These are phyloP conservation scores for Mytilinidion resinicola DNA, from an alignment of 495 filamentous ascomycete genomes.

Conservation along the genomic window DNA sequence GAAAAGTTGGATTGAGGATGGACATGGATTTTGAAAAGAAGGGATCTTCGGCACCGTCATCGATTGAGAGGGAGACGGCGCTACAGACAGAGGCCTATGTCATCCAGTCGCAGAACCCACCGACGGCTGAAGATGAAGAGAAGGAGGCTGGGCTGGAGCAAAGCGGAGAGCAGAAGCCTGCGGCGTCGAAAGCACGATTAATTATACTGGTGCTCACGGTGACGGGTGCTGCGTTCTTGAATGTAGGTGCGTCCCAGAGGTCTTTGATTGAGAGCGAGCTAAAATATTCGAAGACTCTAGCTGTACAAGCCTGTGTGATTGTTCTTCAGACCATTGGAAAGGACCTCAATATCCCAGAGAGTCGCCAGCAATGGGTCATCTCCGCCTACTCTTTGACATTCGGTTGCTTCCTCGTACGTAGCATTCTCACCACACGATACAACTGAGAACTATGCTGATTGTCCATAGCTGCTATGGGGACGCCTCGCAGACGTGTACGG, in stretches of 20 bases:
- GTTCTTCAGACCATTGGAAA: constrained; percentile 53
- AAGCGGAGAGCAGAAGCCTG: neutral
- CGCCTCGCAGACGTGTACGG: constrained; percentile 36
- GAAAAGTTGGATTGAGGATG: neutral
- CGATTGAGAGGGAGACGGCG: neutral
- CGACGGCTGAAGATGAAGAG: constrained; percentile 1
- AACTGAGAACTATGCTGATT: neutral
- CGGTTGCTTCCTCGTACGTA: constrained; percentile 34
- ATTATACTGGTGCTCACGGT: constrained; percentile 26
- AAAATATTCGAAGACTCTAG: constrained; percentile 43
- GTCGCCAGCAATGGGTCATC: constrained; percentile 56
- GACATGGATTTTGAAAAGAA: neutral
- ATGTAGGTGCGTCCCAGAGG: constrained; percentile 8
- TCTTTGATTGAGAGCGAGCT: neutral
- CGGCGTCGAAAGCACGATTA: constrained; percentile 22
- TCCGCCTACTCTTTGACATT: constrained; percentile 47
- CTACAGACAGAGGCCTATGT: constrained; percentile 1
- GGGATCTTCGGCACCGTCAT: neutral
- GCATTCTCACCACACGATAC: no score
- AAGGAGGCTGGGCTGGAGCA: neutral
- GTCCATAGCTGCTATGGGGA: constrained; percentile 30
- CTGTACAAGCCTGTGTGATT: constrained; percentile 54
- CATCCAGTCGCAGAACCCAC: constrained; percentile 5
- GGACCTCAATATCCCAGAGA: constrained; percentile 49
- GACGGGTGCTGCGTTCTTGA: constrained; percentile 24